phyloP scores from a whole-genome alignment of 2,329 filamentous ascomycete genomes.

The Grosmannia serpens region DNA sequence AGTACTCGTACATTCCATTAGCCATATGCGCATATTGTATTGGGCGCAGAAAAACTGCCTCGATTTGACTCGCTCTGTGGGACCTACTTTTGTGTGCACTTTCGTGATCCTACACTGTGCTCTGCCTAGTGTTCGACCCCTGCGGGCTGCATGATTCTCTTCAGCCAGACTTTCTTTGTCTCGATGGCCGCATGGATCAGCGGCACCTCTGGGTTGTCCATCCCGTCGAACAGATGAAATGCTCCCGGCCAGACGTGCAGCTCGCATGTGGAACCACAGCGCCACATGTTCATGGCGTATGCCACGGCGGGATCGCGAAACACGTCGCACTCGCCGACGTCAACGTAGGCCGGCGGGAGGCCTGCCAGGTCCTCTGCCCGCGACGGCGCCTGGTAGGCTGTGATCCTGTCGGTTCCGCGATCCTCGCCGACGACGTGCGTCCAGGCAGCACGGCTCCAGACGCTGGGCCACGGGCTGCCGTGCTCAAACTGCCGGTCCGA shows the following conservation, averaged over 20 bases:
- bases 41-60: not conserved
- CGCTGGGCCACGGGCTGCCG: not conserved
- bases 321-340: slow-evolving; percentile 3
- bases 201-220: not conserved
- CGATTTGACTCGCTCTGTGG: not conserved
- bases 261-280: not conserved
- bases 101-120: too few species aligned
- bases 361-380: not conserved
- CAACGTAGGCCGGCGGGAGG: not conserved
- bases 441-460: not conserved
- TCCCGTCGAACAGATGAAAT: not conserved
- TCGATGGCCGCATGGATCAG: not conserved
- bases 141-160: not conserved
- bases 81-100: not conserved
- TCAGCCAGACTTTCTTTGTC: not conserved
- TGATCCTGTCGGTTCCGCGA: not conserved
- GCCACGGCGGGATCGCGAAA: not conserved
- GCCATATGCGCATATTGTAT: too few species aligned
- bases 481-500: not conserved
- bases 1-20: too few species aligned
- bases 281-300: not conserved
- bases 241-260: slow-evolving; percentile 3
- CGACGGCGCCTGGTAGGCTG: not conserved
- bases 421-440: not conserved
- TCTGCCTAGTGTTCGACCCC: not conserved